Evolutionary conservation across 768 basidiomycete genomes (phyloP).

Genomic region (Russula earlei): DNA sequence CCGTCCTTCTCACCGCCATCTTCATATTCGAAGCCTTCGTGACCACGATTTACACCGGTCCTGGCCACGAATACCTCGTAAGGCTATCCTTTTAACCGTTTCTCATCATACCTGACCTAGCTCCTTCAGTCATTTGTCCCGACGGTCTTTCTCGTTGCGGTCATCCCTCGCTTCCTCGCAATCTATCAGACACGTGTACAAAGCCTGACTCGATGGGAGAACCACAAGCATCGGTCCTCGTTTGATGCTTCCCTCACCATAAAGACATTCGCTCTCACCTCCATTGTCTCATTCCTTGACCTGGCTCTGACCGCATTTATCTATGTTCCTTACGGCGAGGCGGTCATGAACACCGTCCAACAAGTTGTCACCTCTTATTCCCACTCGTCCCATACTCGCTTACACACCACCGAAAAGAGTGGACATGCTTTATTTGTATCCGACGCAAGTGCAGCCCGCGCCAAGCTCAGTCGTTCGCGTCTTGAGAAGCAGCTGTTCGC

Average conservation of each 20-base stretch:
- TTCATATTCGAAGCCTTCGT: slow-evolving; percentile 90
- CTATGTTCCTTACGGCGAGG: slow-evolving; percentile 89
- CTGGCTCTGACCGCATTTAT: slow-evolving; percentile 91
- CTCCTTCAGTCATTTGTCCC: slow-evolving; percentile 59
- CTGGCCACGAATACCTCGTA: slow-evolving; percentile 70
- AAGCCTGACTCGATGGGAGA: slow-evolving; percentile 80
- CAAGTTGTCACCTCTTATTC: slow-evolving; percentile 20
- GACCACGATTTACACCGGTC: slow-evolving; percentile 79
- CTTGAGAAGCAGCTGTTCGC: slow-evolving; percentile 91
- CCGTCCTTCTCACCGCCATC: slow-evolving; percentile 64
- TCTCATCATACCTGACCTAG: not conserved
- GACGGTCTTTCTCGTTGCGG: slow-evolving; percentile 68
- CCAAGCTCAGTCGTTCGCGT: slow-evolving; percentile 57
- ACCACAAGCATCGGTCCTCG: slow-evolving; percentile 72
- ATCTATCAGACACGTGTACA: slow-evolving; percentile 62
- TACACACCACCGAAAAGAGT: slow-evolving; percentile 21
- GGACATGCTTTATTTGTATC: slow-evolving; percentile 4
- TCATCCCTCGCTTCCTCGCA: slow-evolving; percentile 73
- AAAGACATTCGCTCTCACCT: slow-evolving; percentile 84
- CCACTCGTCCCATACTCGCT: slow-evolving; percentile 8
- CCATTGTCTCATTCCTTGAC: slow-evolving; percentile 85
- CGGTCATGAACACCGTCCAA: slow-evolving; percentile 55
- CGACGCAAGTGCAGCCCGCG: slow-evolving; percentile 29
- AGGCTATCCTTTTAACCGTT: slow-evolving; percentile 25
- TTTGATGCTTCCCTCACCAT: slow-evolving; percentile 74